Base-by-base conservation (phyloP, 2,329 filamentous ascomycete species). In the Pestalotiopsis sp. region DNA sequence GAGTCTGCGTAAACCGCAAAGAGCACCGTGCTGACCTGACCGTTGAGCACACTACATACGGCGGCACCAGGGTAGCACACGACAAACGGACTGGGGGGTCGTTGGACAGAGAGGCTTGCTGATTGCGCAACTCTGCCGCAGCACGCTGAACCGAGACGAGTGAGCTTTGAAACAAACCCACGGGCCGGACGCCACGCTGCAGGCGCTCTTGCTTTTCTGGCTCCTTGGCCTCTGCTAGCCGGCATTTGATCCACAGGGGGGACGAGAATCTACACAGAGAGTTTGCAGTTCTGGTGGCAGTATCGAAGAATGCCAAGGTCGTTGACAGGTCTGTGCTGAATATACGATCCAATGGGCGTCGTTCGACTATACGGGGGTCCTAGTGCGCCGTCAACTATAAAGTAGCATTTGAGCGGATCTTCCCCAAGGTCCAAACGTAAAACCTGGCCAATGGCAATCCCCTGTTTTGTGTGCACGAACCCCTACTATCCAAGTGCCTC, bases 301-400 rank as follows among this genome's bases (percentile, higher is more conserved):
- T 9, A 20, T 56, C 52, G 63, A 17, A 31, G 39, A 11, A 56
- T 62, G 59, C 59, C 36, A 41, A 66, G 39, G 25, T 25, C 62
- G 38, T 57, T 49, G 63, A 56, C 49, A 36, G 63, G 63, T 66
- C 63, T 66, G 63, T 66, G 63, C 63, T 12, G 49, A 36, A 25
- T 36, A 31, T 36, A 39, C 14, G 49, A 57, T 27, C 63, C 63
- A 66, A 66, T 66, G 62, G 36, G 36, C 12, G 5, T 52, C 45
- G 14, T 52, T 36, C 25, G 23, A n/a, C 57, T 36, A 27, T 36
- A 25, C 23, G 45, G 49, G 41, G 4, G 49, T 27, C 23, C 36
- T n/a, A 25, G 36, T 4, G 63, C 23, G 45, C 45, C 17, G 6
- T 52, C 45, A n/a, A 52, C 45, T 52, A 52, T 52, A 23, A 52